Base-by-base conservation (phyloP, 2,329 filamentous ascomycete genomes). In the Sporothrix protearum region DNA sequence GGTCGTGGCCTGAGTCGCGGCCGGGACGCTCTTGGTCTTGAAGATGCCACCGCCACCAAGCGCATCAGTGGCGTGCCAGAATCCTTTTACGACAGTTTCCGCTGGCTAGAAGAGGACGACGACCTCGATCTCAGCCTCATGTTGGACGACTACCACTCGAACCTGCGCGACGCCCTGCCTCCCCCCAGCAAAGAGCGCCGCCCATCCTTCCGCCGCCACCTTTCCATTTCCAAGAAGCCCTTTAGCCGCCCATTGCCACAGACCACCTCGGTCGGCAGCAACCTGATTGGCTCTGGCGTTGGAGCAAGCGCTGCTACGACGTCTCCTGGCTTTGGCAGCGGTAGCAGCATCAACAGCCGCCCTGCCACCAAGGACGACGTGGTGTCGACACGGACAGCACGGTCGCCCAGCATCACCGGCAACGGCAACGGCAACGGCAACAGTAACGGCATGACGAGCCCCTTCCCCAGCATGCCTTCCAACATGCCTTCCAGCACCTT, bases 61-160 rank as follows among this genome's bases (percentile, higher is more conserved):
- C 68, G 71, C n/a, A 71, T 68, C 36, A 76, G 76, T 70, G 75
- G 73, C 39, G 77, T 86, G 75, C 80, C 86, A 47, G 84, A 87
- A 68, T 86, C 86, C 1, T 82, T 92, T 71, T 87, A 88, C 67
- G 88, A 93, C 73, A 90, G 85, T 77, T 91, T 93, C 75, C 85
- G 89, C 66, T 93, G 91, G 90, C 82, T 93, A 33, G 91, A 94
- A 39, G 89, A 92, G 71, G 89, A 92, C 69, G 86, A 90, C 22
- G 87, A 91, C 69, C 82, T 94, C 42, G 91, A 94, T 76, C 79
- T 91, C 30, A 84, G 86, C 59, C 83, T 94, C 49, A 85, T 85
- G 49, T 80, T 93, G 42, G 89, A 93, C 77, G 89, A 92, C 77
- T 92, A 92, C 76, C 89, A 92, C 77, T 83, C 86, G 61, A 89